These are phyloP conservation scores for Chrysosporium queenslandicum DNA, from an alignment of 2,329 filamentous ascomycete species.

Conservation along the genomic window DNA sequence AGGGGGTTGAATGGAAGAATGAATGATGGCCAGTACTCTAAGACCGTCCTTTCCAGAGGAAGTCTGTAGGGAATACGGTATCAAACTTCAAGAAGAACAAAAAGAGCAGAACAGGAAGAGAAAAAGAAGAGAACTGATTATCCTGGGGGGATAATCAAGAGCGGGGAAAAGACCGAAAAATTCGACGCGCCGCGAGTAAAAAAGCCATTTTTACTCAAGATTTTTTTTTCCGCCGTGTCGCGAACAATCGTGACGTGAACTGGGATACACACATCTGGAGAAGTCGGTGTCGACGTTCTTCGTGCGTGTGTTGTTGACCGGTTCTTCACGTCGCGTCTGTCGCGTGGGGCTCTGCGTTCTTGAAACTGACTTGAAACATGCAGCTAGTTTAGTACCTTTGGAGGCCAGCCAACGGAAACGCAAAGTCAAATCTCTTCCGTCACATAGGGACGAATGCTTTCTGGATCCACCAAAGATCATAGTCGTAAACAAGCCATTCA, in stretches of 20 bases:
- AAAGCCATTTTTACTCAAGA: not conserved
- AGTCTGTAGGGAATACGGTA: not conserved
- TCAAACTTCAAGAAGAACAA: not conserved
- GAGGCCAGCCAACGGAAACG: too few species aligned
- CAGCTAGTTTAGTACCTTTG: too few species aligned
- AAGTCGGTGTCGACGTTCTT: not conserved
- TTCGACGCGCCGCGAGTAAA: not conserved
- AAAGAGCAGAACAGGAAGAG: not conserved
- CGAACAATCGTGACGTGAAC: not conserved
- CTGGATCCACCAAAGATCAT: too few species aligned
- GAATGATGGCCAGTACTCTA: not conserved
- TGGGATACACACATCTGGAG: not conserved
- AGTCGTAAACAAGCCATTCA: too few species aligned
- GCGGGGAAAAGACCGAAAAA: not conserved
- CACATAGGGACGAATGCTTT: too few species aligned
- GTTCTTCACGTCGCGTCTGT: not conserved
- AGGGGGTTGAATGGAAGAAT: not conserved
- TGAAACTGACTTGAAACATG: too few species aligned
- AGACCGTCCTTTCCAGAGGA: slow-evolving; percentile 1
- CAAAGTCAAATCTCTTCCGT: too few species aligned
- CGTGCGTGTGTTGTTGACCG: not conserved
- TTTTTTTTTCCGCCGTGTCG: not conserved
- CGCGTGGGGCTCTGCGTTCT: not conserved
- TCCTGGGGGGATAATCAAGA: not conserved
- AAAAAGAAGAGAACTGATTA: not conserved